Conservation (phyloP, 768 basidiomycete genomes). For the Pisolithus microcarpus region DNA sequence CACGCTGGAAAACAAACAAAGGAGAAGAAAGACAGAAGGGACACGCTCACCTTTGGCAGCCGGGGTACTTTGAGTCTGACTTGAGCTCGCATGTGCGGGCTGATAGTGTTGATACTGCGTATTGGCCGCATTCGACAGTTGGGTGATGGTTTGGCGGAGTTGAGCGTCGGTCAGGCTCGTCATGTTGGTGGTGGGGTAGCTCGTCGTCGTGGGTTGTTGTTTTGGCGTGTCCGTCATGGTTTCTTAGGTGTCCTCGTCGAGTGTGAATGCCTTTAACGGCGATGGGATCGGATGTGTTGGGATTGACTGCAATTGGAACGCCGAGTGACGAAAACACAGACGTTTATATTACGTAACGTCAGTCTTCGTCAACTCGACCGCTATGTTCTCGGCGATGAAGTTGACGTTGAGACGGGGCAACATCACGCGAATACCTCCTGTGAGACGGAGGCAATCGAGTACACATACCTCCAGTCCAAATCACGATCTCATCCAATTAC, state of each 20-base stretch:
- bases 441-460: conserved; percentile 2
- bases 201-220: conserved; percentile 16
- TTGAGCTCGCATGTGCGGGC: conserved; percentile 9
- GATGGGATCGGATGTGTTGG: no score
- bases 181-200: conserved; percentile 30
- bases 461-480: conserved; percentile 25
- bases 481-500: conserved; percentile 32
- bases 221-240: conserved; percentile 23
- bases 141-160: conserved; percentile 55
- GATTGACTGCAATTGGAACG: no score
- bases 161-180: conserved; percentile 53
- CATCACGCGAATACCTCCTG: neutral
- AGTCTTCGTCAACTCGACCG: neutral
- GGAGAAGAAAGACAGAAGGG: neutral
- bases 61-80: conserved; percentile 8
- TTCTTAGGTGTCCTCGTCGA: neutral
- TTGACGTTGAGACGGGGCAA: neutral
- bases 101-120: conserved; percentile 31
- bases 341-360: neutral
- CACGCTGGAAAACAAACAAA: neutral
- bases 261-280: neutral
- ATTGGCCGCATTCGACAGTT: conserved; percentile 36
- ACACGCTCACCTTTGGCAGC: conserved; percentile 23
- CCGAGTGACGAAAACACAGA: neutral
- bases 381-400: conserved; percentile 17